A percentile compares a stretch with the other conserved stretches of the same genome.
phyloP scores from a whole-genome alignment of 2,329 filamentous ascomycete species.

The Colletotrichum tabaci region DNA sequence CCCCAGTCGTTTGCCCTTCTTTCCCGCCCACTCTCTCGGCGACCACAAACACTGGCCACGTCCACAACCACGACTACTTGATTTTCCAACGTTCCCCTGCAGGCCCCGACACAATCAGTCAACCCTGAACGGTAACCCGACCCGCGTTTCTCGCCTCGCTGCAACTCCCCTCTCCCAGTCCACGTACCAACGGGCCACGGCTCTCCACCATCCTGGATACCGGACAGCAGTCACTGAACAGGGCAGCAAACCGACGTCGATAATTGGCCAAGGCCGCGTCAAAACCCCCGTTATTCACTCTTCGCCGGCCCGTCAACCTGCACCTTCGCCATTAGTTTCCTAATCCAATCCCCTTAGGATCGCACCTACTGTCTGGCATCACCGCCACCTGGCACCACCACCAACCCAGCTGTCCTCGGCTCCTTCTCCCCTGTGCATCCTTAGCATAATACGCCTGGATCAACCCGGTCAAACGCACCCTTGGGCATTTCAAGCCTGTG shows the following conservation, averaged over 20 bases:
- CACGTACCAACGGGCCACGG: background rate
- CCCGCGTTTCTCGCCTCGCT: constrained; percentile 5
- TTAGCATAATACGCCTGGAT: too few species aligned
- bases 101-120: constrained; percentile 18
- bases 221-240: constrained; percentile 32
- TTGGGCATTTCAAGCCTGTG: constrained; percentile 1
- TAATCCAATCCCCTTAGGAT: background rate
- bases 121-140: constrained; percentile 26
- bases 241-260: constrained; percentile 20
- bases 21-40: constrained; percentile 13
- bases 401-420: background rate
- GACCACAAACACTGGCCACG: background rate
- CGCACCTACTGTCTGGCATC: background rate
- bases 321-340: constrained; percentile 18
- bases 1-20: background rate
- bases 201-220: constrained; percentile 35
- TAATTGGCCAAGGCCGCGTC: constrained; percentile 9
- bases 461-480: constrained; percentile 27
- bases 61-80: constrained; percentile 8
- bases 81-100: constrained; percentile 37
- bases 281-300: constrained; percentile 5
- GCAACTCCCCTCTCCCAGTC: background rate
- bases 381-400: background rate
- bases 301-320: constrained; percentile 31
- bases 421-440: background rate